Base-by-base conservation (phyloP, 2,329 filamentous ascomycete genomes). In the Xylariomycetidae sp. region DNA sequence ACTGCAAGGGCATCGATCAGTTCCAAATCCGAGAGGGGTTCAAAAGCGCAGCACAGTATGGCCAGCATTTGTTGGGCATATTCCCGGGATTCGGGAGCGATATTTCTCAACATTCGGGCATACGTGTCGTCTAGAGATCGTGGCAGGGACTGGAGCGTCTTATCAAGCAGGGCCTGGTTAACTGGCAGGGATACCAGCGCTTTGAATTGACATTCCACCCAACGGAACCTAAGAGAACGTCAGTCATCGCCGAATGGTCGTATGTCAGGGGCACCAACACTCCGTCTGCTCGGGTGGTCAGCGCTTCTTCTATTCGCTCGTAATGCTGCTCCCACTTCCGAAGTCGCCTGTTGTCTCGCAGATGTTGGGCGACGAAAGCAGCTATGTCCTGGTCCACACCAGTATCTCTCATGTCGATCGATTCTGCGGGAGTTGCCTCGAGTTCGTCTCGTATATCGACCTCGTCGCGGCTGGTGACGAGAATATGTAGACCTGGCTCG, bases 161-260 rank as follows among this genome's bases (percentile, higher is more conserved):
- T 50, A 26, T 42, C 40, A 30, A 47, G 56, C 15, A 34, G 35
- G 26, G 46, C 42, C 26, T 46, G 16, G 27, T 42, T 49, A 30
- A 30, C 23, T 35, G 38, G 37, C 15, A 42, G 47, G 13, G 32
- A 16, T 3, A 35, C 35, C 1, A 61, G 35, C 25, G 46, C 48
- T 25, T 48, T 44, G 17, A 60, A 42, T 36, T 60, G 55, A 31
- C 57, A 60, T 24, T 53, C 50, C 1, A 56, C 58, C 57, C 56
- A 60, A 29, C 50, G 52, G 41, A 52, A 67, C 44, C 53, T 61
- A 32, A n/a, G n/a, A n/a, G n/a, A n/a, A n/a, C n/a, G n/a, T n/a
- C n/a, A n/a, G n/a, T n/a, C n/a, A n/a, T n/a, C n/a, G n/a, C n/a
- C n/a, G n/a, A n/a, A n/a, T n/a, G n/a, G n/a, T n/a, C n/a, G 33